Base-by-base conservation (phyloP, 495 filamentous ascomycete species). In the Cercophora samala region DNA sequence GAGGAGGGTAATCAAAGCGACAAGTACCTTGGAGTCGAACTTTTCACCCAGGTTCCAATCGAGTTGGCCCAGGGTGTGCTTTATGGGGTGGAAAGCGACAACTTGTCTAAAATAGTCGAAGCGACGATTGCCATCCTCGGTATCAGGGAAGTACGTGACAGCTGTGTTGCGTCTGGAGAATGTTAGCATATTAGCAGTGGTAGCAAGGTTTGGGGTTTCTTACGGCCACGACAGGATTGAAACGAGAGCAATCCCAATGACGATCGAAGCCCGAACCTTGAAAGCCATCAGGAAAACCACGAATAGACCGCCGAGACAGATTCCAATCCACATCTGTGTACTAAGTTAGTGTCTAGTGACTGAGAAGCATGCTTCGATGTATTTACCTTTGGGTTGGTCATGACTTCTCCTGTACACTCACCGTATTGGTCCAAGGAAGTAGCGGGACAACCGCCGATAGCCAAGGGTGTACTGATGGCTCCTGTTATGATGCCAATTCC, bases 101-200 rank as follows among this genome's bases (percentile, higher is more conserved):
- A 93, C 86, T 67, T 93, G 78, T 70, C 88, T 89, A 84, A 95
- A 95, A 79, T 90, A 95, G 19, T 88, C 81, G 74, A 90, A 93
- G 66, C 82, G 84, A 56, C 77, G 78, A 58, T 91, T 79, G 37
- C 91, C 91, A 11, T 87, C 78, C 0, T 75, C 68, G 0, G 86
- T 91, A 70, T 91, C 77, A 0, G 91, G 91, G 76, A 95, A 95
- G 70, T 91, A 93, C 1, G 91, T 93, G 62, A 93, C 85, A 0
- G 86, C 66, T 2, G 91, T 92, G 23, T 85, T 79, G 21, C 91
- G 87, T 5, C 82, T 85, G 24, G 42, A 21, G n/a, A 4, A 25
- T n/a, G 68, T 67, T 26, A 54, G 21, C 26, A 54, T 53, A 63
- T 56, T 17, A 18, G 18, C 29, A 25, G 21, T 22, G 5, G 17